These are phyloP conservation scores for Nepenthes alata DNA, from an alignment of 179 eudicot species.

Conservation along the genomic window DNA sequence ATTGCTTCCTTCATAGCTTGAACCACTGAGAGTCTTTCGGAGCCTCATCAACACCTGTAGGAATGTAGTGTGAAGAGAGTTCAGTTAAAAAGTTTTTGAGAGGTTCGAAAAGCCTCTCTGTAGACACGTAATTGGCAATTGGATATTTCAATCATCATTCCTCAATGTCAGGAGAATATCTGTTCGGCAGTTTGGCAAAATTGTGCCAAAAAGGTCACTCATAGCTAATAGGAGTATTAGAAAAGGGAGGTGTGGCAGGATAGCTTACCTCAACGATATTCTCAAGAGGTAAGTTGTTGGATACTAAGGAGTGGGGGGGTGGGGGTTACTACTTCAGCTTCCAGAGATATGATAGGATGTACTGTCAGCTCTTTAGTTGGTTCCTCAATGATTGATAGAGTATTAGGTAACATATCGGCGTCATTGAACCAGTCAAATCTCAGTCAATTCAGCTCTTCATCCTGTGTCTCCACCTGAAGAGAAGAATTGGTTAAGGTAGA, in stretches of 20 bases:
- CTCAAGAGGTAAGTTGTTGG: constrained; percentile 1
- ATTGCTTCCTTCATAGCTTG: not conserved
- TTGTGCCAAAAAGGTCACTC: constrained; percentile 1
- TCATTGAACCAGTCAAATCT: not conserved
- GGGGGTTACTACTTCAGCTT: not conserved
- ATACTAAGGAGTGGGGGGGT: constrained; percentile 1
- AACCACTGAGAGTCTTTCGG: not conserved
- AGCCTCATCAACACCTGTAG: not conserved
- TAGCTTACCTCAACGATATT: constrained; percentile 7
- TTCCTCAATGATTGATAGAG: not conserved
- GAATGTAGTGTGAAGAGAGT: not conserved
- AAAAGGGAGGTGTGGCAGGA: not conserved
- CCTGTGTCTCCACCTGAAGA: constrained; percentile 4
- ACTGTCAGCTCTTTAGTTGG: not conserved
- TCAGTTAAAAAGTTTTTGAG: constrained; percentile 4
- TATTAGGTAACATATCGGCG: not conserved
- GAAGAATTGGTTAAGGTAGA: not conserved
- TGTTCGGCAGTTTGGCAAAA: constrained; percentile 4
- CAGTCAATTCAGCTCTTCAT: constrained; percentile 1
- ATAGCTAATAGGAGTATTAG: not conserved
- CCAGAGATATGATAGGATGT: not conserved
- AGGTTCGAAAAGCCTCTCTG: constrained; percentile 1
- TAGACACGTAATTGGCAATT: constrained; percentile 4
- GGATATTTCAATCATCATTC: constrained; percentile 1
- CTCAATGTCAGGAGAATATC: constrained; percentile 2